phyloP scores from a whole-genome alignment of 2,329 filamentous ascomycete genomes.

The Nectriaceae sp. region DNA sequence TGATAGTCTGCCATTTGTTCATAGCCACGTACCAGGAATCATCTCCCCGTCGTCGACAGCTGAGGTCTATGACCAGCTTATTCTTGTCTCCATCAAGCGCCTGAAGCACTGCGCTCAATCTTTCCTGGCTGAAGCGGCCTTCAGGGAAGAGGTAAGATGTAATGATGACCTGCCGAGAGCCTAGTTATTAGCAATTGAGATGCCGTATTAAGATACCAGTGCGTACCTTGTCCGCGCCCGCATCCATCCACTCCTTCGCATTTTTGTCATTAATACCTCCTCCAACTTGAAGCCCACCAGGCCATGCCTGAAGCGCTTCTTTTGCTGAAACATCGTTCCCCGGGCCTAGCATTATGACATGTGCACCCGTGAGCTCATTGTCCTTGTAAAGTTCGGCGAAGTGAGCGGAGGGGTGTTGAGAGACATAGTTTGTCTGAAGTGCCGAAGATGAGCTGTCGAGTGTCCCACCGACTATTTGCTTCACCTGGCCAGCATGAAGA shows the following conservation, averaged over 20 bases:
- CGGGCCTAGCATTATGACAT: constrained; percentile 95
- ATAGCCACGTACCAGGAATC: constrained; percentile 94
- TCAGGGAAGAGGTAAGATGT: constrained; percentile 92
- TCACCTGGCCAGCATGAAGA: constrained; percentile 94
- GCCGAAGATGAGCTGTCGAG: constrained; percentile 66
- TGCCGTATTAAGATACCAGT: constrained; percentile 8
- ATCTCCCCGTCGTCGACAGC: constrained; percentile 74
- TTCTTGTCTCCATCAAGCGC: constrained; percentile 72
- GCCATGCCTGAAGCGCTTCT: constrained; percentile 79
- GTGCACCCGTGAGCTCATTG: constrained; percentile 73
- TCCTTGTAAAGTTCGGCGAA: constrained; percentile 83
- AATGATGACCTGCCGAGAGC: constrained; percentile 77
- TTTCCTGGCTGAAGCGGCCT: constrained; percentile 75
- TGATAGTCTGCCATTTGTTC: constrained; percentile 98
- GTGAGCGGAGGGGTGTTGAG: constrained; percentile 76
- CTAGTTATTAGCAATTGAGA: not conserved
- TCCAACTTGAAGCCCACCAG: constrained; percentile 79
- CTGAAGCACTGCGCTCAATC: constrained; percentile 72
- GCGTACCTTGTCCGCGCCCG: constrained; percentile 82
- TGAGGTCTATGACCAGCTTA: constrained; percentile 92
- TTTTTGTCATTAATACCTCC: constrained; percentile 91
- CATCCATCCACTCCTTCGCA: constrained; percentile 81
- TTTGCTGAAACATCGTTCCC: constrained; percentile 80
- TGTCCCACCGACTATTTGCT: constrained; percentile 97
- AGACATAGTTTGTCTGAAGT: constrained; percentile 91